Base-by-base conservation (phyloP, 352 stramenopile species). In the Globisporangium orthogonon region DNA sequence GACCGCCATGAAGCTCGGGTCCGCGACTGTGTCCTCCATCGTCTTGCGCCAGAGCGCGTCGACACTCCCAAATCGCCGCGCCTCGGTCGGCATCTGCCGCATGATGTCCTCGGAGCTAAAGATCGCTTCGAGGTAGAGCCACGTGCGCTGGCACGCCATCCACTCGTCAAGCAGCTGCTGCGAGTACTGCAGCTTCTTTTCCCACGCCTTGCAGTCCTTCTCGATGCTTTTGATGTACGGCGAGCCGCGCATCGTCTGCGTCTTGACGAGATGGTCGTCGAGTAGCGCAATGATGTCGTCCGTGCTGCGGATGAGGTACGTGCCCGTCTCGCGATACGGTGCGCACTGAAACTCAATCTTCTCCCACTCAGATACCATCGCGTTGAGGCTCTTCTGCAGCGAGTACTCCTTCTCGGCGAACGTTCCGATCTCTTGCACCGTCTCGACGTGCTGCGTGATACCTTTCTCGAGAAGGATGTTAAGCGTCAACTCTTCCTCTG, bases 51-150 rank as follows among this genome's bases (percentile, higher is more conserved):
- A 97, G 2, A 96, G 52, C 9, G 85, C 80, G 54, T 97, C 89
- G 40, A 97, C 88, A 40, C 79, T 91, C 5, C 85, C 87, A 63
- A 97, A 97, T 0, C 88, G 80, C 39, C 87, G 70, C 2, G 87
- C 87, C 52, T 98, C 91, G 0, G 88, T 97, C 4, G 93, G 94
- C 79, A 98, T 96, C 73, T 98, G 94, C 11, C 92, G 74, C 89
- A 98, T 97, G 48, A 98, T 98, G 58, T 98, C 95, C 43, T 97
- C 89, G 1, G 84, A 96, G 55, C 82, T 94, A 62, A 98, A 98
- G 50, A 98, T 98, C 4, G 94, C 91, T 68, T 98, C 92, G 6
- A 98, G 78, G 62, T 98, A 98, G 33, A 98, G 74, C 94, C 95
- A 98, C 51, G 91, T 97, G 31, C 91, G 78, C 70, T 98, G 95